Conservation (phyloP, 2,329 filamentous ascomycete species). For the Calonectria ilicicola region DNA sequence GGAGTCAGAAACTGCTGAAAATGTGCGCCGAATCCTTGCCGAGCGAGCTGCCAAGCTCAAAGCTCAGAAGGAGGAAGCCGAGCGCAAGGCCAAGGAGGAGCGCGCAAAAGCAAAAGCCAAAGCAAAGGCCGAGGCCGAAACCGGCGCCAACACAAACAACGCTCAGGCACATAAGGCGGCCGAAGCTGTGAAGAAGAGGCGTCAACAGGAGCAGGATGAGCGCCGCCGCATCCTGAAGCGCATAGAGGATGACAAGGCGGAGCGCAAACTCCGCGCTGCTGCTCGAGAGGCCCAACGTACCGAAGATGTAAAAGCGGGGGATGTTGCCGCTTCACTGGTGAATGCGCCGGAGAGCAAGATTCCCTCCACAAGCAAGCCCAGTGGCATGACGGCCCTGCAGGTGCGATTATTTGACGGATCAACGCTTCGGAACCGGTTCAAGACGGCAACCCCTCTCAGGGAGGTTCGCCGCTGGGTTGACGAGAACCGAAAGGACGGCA, state of each 20-base stretch:
- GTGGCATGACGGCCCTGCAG: slow-evolving; percentile 69
- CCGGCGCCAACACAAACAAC: slow-evolving; percentile 46
- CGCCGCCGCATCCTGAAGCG: slow-evolving; percentile 77
- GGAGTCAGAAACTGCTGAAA: slow-evolving; percentile 45
- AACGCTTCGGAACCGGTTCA: slow-evolving; percentile 80
- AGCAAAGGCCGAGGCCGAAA: slow-evolving; percentile 55
- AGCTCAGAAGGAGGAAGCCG: slow-evolving; percentile 56
- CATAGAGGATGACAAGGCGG: slow-evolving; percentile 82
- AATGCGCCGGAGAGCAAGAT: slow-evolving; percentile 49
- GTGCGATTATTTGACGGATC: slow-evolving; percentile 88
- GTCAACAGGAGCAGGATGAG: slow-evolving; percentile 75
- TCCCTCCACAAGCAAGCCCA: slow-evolving; percentile 41
- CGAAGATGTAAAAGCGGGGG: slow-evolving; percentile 43
- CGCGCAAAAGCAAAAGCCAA: slow-evolving; percentile 60
- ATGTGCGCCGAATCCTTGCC: slow-evolving; percentile 55
- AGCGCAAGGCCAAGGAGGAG: slow-evolving; percentile 63
- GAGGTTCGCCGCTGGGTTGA: slow-evolving; percentile 86
- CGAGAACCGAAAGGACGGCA: slow-evolving; percentile 65
- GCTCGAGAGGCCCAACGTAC: slow-evolving; percentile 52
- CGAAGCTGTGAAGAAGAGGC: slow-evolving; percentile 70
- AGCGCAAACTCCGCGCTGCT: slow-evolving; percentile 69
- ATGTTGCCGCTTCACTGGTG: slow-evolving; percentile 45
- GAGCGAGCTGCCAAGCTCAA: slow-evolving; percentile 62
- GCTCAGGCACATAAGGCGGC: slow-evolving; percentile 59
- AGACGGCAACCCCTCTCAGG: slow-evolving; percentile 70